Base-by-base conservation (phyloP, 2,329 filamentous ascomycete species). In the Xylariales sp. region DNA sequence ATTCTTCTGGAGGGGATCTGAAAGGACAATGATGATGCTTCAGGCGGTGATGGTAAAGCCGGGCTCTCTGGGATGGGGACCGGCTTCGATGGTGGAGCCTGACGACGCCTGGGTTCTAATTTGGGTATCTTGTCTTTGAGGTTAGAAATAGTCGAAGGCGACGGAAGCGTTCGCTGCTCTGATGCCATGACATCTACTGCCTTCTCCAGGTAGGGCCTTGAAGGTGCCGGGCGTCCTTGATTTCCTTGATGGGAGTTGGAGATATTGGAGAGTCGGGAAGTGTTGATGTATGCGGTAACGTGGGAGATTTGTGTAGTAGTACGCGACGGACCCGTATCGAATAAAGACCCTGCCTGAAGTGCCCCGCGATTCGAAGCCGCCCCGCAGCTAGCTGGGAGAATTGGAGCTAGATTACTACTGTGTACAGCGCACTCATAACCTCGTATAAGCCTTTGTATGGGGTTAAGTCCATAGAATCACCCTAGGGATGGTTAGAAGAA, bases 61-160 rank as follows among this genome's bases (percentile, higher is more conserved):
- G 89, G 89, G 20, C 90, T 95, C 51, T 77, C 72, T 45, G 90
- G 90, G 33, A 85, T 71, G 47, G 88, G 84, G 19, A 69, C 65
- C 20, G 71, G 67, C 53, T 79, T 84, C 32, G 73, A 58, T 20
- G 71, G 63, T 47, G 68, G 61, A 46, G 66, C 58, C 45, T 74
- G 70, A 46, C 76, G 73, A 46, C 73, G 73, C 45, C 83, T 77
- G 21, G 84, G 80, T 55, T 83, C 75, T 46, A 88, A 71, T 56
- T 80, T 86, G 22, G 83, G 83, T 31, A 87, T 73, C 46, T 69
- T 73, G 53, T 77, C 66, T 54, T 71, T 76, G 20, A 79, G 65
- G 52, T 73, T 69, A 12, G 73, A 70, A 24, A 71, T 66, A 21
- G 48, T 51, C 15, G 47, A 48, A 4, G 44, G 49, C 2, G 41